Conservation (phyloP, 768 basidiomycete genomes). For the Agaricus sinodeliciosus region DNA sequence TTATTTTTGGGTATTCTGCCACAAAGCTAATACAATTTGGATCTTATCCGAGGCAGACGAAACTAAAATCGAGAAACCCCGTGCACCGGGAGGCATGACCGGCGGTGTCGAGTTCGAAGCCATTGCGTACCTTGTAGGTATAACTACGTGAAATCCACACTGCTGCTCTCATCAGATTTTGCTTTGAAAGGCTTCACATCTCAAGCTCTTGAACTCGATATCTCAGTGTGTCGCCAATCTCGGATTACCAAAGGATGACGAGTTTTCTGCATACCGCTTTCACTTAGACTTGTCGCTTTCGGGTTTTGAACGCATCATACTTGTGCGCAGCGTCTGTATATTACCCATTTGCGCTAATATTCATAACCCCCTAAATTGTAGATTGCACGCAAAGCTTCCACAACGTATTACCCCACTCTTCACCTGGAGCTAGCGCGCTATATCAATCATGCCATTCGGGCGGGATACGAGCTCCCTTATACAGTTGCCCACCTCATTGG, state of each 20-base stretch:
- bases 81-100: constrained; percentile 96
- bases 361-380: constrained; percentile 21
- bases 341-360: background rate
- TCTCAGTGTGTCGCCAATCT: constrained; percentile 59
- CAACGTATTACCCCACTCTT: constrained; percentile 88
- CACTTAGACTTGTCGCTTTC: constrained; percentile 86
- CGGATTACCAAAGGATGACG: constrained; percentile 58
- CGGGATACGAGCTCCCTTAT: constrained; percentile 78
- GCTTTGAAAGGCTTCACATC: constrained; percentile 66
- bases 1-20: constrained; percentile 97
- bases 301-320: constrained; percentile 84
- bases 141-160: background rate
- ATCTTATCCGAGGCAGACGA: constrained; percentile 78
- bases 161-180: background rate
- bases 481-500: constrained; percentile 76
- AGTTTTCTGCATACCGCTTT: constrained; percentile 74
- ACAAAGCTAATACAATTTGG: constrained; percentile 92
- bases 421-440: constrained; percentile 94
- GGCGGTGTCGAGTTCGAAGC: constrained; percentile 98
- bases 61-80: constrained; percentile 77
- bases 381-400: constrained; percentile 94
- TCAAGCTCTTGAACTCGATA: constrained; percentile 81
- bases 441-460: constrained; percentile 54
- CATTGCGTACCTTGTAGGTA: constrained; percentile 85
- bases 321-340: constrained; percentile 43